A percentile compares a stretch with the other conserved stretches of the same genome.
Conservation (phyloP, 1,284 basidiomycete species). For the Vanrija pseudolonga region DNA sequence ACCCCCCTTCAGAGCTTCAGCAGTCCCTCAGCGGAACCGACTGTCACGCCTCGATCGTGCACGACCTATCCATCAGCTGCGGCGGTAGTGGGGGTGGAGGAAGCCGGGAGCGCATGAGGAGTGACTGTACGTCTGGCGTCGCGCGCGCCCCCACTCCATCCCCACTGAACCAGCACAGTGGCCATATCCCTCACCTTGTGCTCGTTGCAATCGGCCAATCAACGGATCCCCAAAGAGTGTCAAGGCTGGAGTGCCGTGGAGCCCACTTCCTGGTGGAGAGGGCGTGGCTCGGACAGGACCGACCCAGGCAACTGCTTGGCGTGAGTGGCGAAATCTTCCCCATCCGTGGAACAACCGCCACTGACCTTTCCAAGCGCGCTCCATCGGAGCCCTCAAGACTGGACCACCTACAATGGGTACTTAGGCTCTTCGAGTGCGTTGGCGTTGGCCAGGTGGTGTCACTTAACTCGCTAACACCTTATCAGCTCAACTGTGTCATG, state of each 20-base stretch:
- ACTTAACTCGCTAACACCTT: not conserved
- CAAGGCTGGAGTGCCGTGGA: constrained; percentile 21
- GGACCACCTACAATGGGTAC: constrained; percentile 45
- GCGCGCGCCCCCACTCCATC: too few species aligned
- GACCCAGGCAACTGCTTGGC: constrained; percentile 20
- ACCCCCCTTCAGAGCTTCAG: too few species aligned
- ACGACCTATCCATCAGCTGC: too few species aligned
- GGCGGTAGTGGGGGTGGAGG: too few species aligned
- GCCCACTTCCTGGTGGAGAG: not conserved
- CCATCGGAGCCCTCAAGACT: constrained; percentile 48
- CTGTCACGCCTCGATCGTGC: too few species aligned
- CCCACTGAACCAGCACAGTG: constrained; percentile 22
- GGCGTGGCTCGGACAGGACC: not conserved
- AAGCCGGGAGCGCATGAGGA: too few species aligned
- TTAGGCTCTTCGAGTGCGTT: constrained; percentile 43
- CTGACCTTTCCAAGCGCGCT: constrained; percentile 33
- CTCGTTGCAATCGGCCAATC: constrained; percentile 40
- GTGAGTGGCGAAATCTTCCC: too few species aligned
- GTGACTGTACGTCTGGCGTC: too few species aligned
- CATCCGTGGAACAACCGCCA: too few species aligned
- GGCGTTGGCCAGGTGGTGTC: too few species aligned
- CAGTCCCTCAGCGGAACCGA: too few species aligned
- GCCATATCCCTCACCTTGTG: constrained; percentile 47
- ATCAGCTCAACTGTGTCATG: constrained; percentile 40
- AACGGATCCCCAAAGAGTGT: constrained; percentile 37